Evolutionary conservation across 2,329 filamentous ascomycete species (phyloP).

Genomic region (Alternaria triticimaculans): DNA sequence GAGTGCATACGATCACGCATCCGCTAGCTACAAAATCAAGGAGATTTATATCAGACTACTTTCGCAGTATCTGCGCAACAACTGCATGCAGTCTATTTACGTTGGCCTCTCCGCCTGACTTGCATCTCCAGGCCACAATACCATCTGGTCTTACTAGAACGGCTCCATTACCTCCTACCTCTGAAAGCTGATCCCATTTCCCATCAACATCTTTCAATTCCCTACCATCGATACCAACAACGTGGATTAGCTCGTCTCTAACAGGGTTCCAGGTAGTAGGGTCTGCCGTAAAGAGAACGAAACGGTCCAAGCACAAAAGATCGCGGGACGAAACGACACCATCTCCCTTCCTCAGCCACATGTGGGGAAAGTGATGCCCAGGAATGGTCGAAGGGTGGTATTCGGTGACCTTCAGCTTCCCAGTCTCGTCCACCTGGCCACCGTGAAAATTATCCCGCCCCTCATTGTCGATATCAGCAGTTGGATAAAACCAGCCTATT

Average conservation of each 20-base stretch:
- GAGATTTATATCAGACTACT: not conserved
- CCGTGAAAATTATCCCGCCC: not conserved
- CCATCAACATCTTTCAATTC: not conserved
- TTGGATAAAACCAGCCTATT: not conserved
- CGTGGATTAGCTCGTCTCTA: not conserved
- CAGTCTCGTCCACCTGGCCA: not conserved
- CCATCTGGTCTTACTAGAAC: not conserved
- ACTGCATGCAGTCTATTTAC: not conserved
- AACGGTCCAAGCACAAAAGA: not conserved
- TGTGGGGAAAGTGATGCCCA: not conserved
- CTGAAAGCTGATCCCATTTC: not conserved
- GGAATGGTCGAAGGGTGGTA: not conserved
- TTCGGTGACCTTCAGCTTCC: not conserved
- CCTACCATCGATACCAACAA: not conserved
- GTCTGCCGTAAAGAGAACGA: not conserved
- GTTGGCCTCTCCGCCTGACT: not conserved
- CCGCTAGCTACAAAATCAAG: not conserved
- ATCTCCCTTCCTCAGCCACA: not conserved
- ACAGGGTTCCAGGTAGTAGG: not conserved
- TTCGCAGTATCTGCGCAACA: not conserved
- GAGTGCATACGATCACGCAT: not conserved
- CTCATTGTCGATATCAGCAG: not conserved
- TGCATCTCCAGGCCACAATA: not conserved
- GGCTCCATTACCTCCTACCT: not conserved
- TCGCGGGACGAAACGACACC: not conserved